Evolutionary conservation across 176 grass and related monocot species (phyloP).

Genomic region (Bothriochloa decipiens): DNA sequence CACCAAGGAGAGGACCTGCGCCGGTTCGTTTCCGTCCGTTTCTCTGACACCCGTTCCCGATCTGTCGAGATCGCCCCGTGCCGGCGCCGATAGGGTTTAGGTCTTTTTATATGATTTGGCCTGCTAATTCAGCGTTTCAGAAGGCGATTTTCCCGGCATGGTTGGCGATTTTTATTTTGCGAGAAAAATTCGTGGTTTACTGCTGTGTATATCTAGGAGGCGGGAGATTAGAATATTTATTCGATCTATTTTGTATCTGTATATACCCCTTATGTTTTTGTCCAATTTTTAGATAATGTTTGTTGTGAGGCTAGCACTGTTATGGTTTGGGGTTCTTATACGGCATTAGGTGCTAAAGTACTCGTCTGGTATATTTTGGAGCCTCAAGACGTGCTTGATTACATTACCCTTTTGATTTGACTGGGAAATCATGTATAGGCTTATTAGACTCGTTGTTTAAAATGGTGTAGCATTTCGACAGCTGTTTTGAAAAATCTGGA

Average conservation of each 20-base stretch:
- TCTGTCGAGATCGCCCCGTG: slow-evolving; percentile 36
- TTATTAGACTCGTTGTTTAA: background rate
- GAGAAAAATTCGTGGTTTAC: background rate
- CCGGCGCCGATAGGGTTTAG: background rate
- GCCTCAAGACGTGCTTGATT: background rate
- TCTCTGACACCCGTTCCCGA: slow-evolving; percentile 24
- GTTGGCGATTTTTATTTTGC: background rate
- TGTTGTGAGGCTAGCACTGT: background rate
- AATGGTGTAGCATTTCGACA: background rate
- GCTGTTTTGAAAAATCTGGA: background rate
- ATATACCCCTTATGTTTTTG: background rate
- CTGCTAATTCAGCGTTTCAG: background rate
- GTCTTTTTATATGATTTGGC: background rate
- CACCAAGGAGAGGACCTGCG: slow-evolving; percentile 97
- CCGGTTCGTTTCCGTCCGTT: slow-evolving; percentile 55
- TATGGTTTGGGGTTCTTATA: background rate
- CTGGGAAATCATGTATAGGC: background rate
- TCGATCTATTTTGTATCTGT: slow-evolving; percentile 32
- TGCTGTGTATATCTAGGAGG: background rate
- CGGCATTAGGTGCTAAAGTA: slow-evolving; percentile 7
- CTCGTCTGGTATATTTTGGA: slow-evolving; percentile 23
- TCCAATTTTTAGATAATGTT: slow-evolving; percentile 16
- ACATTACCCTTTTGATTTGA: slow-evolving; percentile 18
- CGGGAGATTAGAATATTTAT: background rate
- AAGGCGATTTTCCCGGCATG: background rate